Evolutionary conservation across 2,329 filamentous ascomycete genomes (phyloP).

Genomic region (Rosellinia necatrix): DNA sequence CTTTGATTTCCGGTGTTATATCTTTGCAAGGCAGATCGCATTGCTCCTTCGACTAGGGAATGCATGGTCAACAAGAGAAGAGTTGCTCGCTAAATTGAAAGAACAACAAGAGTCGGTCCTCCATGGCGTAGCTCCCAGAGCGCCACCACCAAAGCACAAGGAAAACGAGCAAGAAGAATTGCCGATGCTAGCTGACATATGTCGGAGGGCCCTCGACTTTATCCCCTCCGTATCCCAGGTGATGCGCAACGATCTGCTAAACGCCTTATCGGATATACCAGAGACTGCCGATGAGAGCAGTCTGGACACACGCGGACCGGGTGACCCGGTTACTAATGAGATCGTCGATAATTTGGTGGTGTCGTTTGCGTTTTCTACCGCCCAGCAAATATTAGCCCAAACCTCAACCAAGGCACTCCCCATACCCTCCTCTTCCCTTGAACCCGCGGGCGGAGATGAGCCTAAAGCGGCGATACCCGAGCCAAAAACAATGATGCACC

Average conservation of each 20-base stretch:
- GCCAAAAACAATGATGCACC: conserved; percentile 73
- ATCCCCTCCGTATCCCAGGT: conserved; percentile 79
- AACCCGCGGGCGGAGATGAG: conserved; percentile 54
- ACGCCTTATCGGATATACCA: conserved; percentile 57
- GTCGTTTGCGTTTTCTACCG: conserved; percentile 77
- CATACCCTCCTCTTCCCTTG: conserved; percentile 64
- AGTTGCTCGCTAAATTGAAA: conserved; percentile 64
- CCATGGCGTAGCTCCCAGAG: conserved; percentile 59
- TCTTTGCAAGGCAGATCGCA: conserved; percentile 87
- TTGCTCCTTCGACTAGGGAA: conserved; percentile 85
- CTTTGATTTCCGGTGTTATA: conserved; percentile 93
- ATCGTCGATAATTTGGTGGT: conserved; percentile 75
- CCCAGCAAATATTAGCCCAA: conserved; percentile 76
- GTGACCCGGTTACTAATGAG: conserved; percentile 49
- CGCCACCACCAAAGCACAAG: conserved; percentile 52
- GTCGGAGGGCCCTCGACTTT: conserved; percentile 80
- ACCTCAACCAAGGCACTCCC: conserved; percentile 71
- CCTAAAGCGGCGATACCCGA: conserved; percentile 67
- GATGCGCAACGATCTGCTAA: conserved; percentile 76
- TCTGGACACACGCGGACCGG: conserved; percentile 26
- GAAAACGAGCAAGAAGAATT: conserved; percentile 73
- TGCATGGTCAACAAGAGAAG: conserved; percentile 64
- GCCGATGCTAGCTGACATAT: conserved; percentile 81
- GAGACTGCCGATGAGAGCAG: conserved; percentile 44
- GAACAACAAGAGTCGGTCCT: conserved; percentile 65